Base-by-base conservation (phyloP, 2,329 filamentous ascomycete genomes). In the Hypoxylon sp. region DNA sequence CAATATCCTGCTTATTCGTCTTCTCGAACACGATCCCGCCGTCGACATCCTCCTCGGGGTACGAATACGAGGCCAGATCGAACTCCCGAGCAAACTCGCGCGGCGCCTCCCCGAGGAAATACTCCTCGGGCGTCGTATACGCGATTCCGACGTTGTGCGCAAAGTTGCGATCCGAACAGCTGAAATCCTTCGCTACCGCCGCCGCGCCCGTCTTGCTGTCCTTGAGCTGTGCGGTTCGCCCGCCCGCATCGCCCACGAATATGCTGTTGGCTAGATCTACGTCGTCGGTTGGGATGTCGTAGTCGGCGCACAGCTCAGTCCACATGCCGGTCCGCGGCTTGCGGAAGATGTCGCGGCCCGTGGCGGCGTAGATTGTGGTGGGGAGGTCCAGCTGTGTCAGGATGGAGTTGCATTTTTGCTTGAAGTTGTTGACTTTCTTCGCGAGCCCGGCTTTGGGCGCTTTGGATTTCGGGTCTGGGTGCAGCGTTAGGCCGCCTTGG, bases 291-390 rank as follows among this genome's bases (percentile, higher is more conserved):
- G 80, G 72, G 1, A 89, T 73, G 35, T 78, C 80, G 59, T 84
- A 81, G 62, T 90, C 86, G 0, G 79, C 71, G 56, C 77, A 77
- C 3, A 82, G 57, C 61, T 81, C 78, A 1, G 79, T 77, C 93
- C 94, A 99, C 89, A 97, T 97, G 13, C 92, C 93, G 1, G 77
- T 79, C 27, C 92, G 80, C 3, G 94, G 94, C 72, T 99, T 99
- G 45, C 94, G 83, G 69, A 86, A 97, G 4, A 82, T 78, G 63
- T 97, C 92, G 50, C 87, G 87, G 29, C 75, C 84, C 0, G 92
- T 96, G 2, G 94, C 93, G 5, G 92, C 94, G 71, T 97, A 97
- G 15, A 97, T 69, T 2, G 81, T 86, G 8, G 89, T 78, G 0
- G 93, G 91, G 6, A 97, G 71, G 63, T 91, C 84, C 20, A 96